A percentile compares a stretch with the other conserved stretches of the same genome.
phyloP scores from a whole-genome alignment of 805 yeast genomes.

The Sugiyamaella boreocaroliniensis region DNA sequence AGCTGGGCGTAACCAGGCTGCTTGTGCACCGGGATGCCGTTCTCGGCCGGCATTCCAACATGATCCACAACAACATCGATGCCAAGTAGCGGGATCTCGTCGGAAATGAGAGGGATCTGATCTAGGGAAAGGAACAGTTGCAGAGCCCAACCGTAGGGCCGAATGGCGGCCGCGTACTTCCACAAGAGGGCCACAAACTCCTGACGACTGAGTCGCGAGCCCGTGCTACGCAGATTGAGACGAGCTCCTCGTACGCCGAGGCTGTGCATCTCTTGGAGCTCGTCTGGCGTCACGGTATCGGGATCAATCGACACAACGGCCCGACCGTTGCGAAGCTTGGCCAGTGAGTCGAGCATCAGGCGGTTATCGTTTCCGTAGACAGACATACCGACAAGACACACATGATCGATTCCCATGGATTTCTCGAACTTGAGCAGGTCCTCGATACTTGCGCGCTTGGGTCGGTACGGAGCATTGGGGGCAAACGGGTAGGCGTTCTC shows the following conservation, averaged over 20 bases:
- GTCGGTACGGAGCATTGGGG: constrained; percentile 3
- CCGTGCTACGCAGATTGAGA: constrained; percentile 3
- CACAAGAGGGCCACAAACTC: constrained; percentile 1
- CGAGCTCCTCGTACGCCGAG: constrained; percentile 8
- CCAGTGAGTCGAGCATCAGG: constrained; percentile 2
- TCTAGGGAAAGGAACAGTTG: constrained; percentile 7
- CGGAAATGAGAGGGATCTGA: constrained; percentile 6
- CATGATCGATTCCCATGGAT: neutral
- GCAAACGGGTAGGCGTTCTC: constrained; percentile 4
- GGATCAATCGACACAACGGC: constrained; percentile 10
- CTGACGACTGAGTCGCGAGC: neutral
- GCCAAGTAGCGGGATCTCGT: constrained; percentile 4
- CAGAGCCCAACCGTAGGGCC: constrained; percentile 4
- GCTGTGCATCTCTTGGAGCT: constrained; percentile 3
- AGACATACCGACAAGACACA: constrained; percentile 3
- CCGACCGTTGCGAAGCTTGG: neutral
- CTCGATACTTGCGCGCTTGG: neutral
- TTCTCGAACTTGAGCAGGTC: neutral
- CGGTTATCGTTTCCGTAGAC: constrained; percentile 2
- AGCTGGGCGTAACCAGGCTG: neutral
- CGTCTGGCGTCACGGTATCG: neutral
- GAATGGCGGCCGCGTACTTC: constrained; percentile 1
- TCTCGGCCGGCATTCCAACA: constrained; percentile 6
- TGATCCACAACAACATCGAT: constrained; percentile 11
- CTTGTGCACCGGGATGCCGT: neutral